A percentile compares a stretch with the other conserved stretches of the same genome.
Evolutionary conservation across 1,284 basidiomycete genomes (phyloP).

Genomic region (Apiotrichum sp.): DNA sequence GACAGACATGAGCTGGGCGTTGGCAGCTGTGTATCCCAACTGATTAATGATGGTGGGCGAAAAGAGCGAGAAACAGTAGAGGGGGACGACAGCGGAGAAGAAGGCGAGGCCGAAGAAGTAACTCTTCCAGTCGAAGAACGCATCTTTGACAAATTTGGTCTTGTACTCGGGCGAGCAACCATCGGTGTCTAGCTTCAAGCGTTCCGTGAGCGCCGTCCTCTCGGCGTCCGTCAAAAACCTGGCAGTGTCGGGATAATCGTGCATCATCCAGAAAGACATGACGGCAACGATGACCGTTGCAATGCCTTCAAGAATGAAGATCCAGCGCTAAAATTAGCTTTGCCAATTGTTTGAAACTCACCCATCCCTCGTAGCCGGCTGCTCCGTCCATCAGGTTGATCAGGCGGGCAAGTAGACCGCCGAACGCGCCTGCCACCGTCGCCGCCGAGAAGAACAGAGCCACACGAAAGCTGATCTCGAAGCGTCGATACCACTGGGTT

Average conservation of each 20-base stretch:
- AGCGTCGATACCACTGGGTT: conserved; percentile 36
- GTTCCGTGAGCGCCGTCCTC: conserved; percentile 39
- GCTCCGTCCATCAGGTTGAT: conserved; percentile 46
- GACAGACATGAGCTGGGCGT: conserved; percentile 56
- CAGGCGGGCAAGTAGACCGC: conserved; percentile 43
- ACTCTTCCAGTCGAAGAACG: conserved; percentile 38
- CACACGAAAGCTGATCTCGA: conserved; percentile 38
- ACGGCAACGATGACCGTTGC: conserved; percentile 60
- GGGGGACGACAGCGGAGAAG: conserved; percentile 50
- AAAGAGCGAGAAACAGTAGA: conserved; percentile 58
- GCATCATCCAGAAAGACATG: conserved; percentile 67
- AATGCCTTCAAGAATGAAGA: conserved; percentile 72
- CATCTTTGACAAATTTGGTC: conserved; percentile 26
- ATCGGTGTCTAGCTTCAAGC: conserved; percentile 31
- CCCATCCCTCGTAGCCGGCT: conserved; percentile 30
- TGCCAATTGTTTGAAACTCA: no score
- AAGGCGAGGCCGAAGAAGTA: conserved; percentile 31
- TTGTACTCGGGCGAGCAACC: conserved; percentile 34
- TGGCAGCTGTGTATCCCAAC: conserved; percentile 59
- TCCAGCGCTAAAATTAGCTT: conserved; percentile 51
- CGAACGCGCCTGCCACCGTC: conserved; percentile 45
- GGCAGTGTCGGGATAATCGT: conserved; percentile 74
- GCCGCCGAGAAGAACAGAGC: conserved; percentile 45
- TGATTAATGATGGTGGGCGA: conserved; percentile 37
- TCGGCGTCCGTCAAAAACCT: conserved; percentile 66